phyloP scores from a whole-genome alignment of 176 grass and related monocot species.

The Oryza officinalis region DNA sequence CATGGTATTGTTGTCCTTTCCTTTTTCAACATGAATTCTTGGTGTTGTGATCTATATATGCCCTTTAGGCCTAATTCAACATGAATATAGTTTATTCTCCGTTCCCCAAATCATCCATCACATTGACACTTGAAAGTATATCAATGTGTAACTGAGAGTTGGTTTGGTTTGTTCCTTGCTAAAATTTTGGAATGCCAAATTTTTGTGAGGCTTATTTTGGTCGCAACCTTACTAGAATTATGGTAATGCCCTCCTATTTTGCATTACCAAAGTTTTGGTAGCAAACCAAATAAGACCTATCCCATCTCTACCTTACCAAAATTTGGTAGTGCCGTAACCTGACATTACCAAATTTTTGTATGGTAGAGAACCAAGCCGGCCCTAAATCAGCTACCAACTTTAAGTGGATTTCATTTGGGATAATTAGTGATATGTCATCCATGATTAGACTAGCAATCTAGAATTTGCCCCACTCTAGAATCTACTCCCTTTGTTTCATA shows the following conservation, averaged over 20 bases:
- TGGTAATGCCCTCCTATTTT: background rate
- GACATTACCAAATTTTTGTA: background rate
- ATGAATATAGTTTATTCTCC: too few relatives aligned
- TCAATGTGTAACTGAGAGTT: background rate
- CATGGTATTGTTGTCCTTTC: too few relatives aligned
- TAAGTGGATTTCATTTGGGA: background rate
- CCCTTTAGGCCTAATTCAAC: too few relatives aligned
- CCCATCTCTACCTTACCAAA: background rate
- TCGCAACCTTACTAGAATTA: background rate
- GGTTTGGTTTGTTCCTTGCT: background rate
- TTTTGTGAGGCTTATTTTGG: background rate
- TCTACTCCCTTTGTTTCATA: background rate
- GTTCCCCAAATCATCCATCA: too few relatives aligned
- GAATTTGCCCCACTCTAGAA: background rate
- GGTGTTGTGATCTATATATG: too few relatives aligned
- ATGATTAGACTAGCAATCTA: background rate
- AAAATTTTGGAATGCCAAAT: too few relatives aligned
- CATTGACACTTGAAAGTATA: background rate
- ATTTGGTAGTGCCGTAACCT: background rate
- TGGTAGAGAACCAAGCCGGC: background rate
- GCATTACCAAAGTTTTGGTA: background rate
- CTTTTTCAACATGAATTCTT: too few relatives aligned
- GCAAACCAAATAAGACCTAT: background rate
- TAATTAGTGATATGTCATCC: background rate
- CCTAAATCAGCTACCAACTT: background rate